Conservation (phyloP, 208 protist species). For the Acanthamoeba royreba region DNA sequence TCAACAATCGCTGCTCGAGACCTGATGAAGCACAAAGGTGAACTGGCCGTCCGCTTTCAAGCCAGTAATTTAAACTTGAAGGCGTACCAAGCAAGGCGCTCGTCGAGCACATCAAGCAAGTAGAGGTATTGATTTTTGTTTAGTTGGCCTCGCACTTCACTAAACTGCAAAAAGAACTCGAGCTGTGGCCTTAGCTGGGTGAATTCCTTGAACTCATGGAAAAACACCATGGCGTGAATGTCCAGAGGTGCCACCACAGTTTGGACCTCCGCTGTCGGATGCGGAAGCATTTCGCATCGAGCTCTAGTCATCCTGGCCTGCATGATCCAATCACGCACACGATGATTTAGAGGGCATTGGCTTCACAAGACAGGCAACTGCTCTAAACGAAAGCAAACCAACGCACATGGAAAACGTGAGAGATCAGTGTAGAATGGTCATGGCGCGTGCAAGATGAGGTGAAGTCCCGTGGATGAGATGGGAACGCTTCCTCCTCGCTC, state of each 20-base stretch:
- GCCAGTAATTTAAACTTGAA: not conserved
- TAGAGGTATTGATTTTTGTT: constrained; percentile 44
- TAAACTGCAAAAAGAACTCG: constrained; percentile 15
- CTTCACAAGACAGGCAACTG: not conserved
- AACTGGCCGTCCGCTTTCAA: not conserved
- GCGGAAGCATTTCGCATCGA: not conserved
- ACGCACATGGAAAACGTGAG: constrained; percentile 6
- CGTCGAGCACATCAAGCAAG: not conserved
- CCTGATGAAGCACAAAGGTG: not conserved
- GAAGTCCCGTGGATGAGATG: not conserved
- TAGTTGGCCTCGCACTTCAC: not conserved
- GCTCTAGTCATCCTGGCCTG: not conserved
- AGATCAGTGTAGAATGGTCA: not conserved
- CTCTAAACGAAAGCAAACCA: not conserved
- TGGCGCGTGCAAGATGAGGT: not conserved
- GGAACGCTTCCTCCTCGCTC: not conserved
- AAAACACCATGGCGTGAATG: not conserved
- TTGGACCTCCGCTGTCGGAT: not conserved
- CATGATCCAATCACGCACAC: not conserved
- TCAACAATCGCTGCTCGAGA: not conserved
- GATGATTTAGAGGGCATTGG: not conserved
- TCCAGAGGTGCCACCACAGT: not conserved
- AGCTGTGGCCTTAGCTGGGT: constrained; percentile 4
- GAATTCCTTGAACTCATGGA: constrained; percentile 20
- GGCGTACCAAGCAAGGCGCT: not conserved